Base-by-base conservation (phyloP, 164 flowering plant species). In the Malania oleifera region DNA sequence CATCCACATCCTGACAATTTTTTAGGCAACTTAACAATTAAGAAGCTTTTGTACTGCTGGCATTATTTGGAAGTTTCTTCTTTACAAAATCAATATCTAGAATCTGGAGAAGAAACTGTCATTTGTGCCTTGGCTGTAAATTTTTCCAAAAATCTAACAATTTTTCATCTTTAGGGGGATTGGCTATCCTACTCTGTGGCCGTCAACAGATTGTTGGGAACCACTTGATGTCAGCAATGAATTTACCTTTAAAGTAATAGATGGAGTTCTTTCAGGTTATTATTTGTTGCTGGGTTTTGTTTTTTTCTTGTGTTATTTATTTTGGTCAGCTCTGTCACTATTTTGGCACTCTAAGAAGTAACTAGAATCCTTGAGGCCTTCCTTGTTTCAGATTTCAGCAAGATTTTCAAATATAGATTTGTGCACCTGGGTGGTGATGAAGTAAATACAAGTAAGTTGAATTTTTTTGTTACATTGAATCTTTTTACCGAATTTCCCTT, bases 181-280 rank as follows among this genome's bases (percentile, higher is more conserved):
- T 48, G 96, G 95, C 52, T 88, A 91, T 79, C 96, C 98, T 61
- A 37, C 79, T 19, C 55, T 91, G 45, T 88, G 91, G 96, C 96
- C 98, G 57, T 84, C 98, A 38, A 59, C 56, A 59, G 45, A 70
- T 55, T 91, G 97, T 75, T 77, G 46, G 67, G 68, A 87, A 74
- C 97, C 97, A 66, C 97, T 91, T 72, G 98, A 91, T 80, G 90
- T 91, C 65, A 88, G 95, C 68, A 91, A 73, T 68, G 91, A 88
- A 49, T 91, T 86, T 54, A 86, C 98, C 20, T 91, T 91, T 70
- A 73, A 82, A 72, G 72, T 91, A 51, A 84, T 91, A 67, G 82
- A 86, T 68, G 93, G 98, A 45, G 78, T 91, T 77, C 93, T 91
- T 67, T 80, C 89, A 71, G 96, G 98, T 91, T 24, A 25, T 34